phyloP scores from a whole-genome alignment of 306 rosid species.

The Cucumis melo region DNA sequence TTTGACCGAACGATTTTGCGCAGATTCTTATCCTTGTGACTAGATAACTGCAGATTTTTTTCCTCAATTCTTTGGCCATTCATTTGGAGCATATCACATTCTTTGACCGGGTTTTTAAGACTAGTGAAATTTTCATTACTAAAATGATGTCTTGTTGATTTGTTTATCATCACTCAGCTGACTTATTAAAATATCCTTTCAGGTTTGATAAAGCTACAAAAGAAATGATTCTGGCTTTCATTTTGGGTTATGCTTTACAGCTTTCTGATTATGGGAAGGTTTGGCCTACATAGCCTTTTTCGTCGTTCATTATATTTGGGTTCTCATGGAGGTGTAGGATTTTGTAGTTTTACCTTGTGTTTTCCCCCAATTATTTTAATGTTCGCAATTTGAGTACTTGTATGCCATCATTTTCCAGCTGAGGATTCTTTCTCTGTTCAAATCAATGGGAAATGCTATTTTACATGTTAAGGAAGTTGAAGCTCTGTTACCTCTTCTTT shows the following conservation, averaged over 20 bases:
- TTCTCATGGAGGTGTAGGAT: not conserved
- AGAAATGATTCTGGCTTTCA: conserved; percentile 44
- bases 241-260: conserved; percentile 52
- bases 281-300: conserved; percentile 15
- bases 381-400: not conserved
- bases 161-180: not conserved
- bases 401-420: conserved; percentile 34
- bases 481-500: conserved; percentile 37
- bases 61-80: not conserved
- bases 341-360: not conserved
- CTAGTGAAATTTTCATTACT: not conserved
- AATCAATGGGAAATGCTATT: conserved; percentile 56
- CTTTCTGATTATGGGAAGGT: conserved; percentile 79
- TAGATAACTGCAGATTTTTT: not conserved
- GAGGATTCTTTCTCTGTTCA: conserved; percentile 63
- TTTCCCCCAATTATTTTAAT: not conserved
- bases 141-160: not conserved
- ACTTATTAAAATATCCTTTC: conserved; percentile 6
- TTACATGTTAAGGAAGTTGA: conserved; percentile 33
- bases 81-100: not conserved
- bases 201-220: conserved; percentile 76
- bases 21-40: not conserved
- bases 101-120: not conserved
- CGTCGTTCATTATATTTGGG: not conserved
- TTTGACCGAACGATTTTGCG: not conserved